phyloP scores from a whole-genome alignment of 257 asterid genomes.

The Plantago major region DNA sequence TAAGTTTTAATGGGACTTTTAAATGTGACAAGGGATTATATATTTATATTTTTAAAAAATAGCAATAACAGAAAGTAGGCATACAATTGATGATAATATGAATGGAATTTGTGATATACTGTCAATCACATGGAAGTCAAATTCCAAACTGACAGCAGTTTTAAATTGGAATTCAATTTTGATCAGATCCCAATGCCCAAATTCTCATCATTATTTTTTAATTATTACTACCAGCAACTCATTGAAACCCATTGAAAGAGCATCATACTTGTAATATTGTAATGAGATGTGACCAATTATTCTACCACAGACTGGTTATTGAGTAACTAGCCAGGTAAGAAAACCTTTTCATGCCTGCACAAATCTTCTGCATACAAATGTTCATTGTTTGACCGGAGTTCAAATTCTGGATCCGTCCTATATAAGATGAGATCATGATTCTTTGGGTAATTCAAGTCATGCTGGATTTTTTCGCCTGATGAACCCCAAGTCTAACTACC shows the following conservation, averaged over 20 bases:
- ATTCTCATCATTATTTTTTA: background rate
- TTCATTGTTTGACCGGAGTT: too few relatives aligned
- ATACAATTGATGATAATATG: background rate
- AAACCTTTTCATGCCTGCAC: background rate
- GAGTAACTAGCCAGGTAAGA: background rate
- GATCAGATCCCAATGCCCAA: constrained; percentile 12
- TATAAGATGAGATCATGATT: too few relatives aligned
- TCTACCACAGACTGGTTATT: background rate
- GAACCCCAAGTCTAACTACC: too few relatives aligned
- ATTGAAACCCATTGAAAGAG: too few relatives aligned
- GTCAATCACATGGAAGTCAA: constrained; percentile 12
- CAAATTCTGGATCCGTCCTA: too few relatives aligned
- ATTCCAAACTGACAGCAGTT: constrained; percentile 8
- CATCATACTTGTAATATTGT: too few relatives aligned
- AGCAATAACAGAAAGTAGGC: background rate
- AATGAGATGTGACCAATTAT: constrained; percentile 2
- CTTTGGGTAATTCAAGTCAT: too few relatives aligned
- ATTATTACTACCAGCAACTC: background rate
- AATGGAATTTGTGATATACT: background rate
- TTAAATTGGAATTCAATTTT: background rate
- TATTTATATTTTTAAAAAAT: too few relatives aligned
- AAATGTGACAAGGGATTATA: too few relatives aligned
- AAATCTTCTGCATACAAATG: background rate
- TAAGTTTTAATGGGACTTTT: too few relatives aligned
- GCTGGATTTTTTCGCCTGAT: too few relatives aligned